phyloP scores from a whole-genome alignment of 495 filamentous ascomycete genomes.

The Bacidia rubella region DNA sequence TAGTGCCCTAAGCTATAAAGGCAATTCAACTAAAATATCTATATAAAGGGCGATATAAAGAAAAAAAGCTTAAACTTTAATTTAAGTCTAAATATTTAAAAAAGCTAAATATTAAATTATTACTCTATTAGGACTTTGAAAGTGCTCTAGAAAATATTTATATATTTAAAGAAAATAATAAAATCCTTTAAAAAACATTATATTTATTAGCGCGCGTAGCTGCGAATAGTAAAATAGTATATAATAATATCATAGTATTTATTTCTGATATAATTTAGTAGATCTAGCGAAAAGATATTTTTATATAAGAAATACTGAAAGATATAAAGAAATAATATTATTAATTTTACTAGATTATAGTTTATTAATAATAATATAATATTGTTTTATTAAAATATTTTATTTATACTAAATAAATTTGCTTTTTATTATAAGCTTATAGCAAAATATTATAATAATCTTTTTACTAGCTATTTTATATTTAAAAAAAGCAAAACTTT shows the following conservation, averaged over 20 bases:
- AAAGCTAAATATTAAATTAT: background rate
- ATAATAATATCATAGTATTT: background rate
- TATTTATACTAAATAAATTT: constrained; percentile 1
- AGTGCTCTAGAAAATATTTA: background rate
- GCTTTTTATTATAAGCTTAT: constrained; percentile 5
- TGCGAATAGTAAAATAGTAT: background rate
- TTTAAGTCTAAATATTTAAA: too few species aligned
- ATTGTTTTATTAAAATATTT: background rate
- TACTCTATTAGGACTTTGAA: background rate
- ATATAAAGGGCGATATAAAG: background rate
- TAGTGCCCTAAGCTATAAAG: background rate
- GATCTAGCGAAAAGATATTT: too few species aligned
- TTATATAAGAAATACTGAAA: too few species aligned
- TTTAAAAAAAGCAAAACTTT: too few species aligned
- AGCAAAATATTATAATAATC: constrained; percentile 6
- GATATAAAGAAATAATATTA: too few species aligned
- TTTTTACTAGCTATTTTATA: background rate
- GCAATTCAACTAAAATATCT: background rate
- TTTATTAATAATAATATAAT: background rate
- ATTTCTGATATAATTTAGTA: too few species aligned
- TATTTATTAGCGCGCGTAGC: too few species aligned
- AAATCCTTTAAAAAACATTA: background rate
- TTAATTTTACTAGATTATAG: too few species aligned
- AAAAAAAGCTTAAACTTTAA: too few species aligned
- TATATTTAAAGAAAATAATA: background rate